Evolutionary conservation across 352 stramenopile genomes (phyloP).

Genomic region (Phytophthora rubi): DNA sequence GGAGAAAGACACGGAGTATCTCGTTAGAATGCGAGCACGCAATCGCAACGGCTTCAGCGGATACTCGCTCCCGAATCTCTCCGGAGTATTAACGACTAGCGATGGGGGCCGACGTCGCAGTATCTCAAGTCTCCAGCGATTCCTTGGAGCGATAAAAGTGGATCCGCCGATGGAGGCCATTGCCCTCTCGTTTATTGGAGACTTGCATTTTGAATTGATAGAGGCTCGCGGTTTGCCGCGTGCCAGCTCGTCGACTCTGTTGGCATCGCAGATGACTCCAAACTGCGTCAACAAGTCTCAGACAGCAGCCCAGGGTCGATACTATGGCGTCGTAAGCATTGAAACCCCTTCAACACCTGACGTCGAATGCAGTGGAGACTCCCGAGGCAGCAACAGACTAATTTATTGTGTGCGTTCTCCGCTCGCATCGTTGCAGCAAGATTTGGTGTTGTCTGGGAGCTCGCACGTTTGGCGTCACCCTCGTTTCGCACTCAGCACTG

Average conservation of each 20-base stretch:
- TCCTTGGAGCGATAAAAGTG: conserved; percentile 32
- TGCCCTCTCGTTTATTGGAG: conserved; percentile 58
- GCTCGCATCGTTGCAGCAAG: conserved; percentile 51
- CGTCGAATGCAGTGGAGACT: conserved; percentile 2
- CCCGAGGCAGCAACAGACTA: conserved; percentile 17
- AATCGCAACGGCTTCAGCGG: conserved; percentile 72
- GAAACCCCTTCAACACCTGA: conserved; percentile 34
- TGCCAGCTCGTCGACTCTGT: neutral
- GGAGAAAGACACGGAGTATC: conserved; percentile 62
- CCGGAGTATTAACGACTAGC: conserved; percentile 58
- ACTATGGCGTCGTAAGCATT: conserved; percentile 38
- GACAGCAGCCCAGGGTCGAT: conserved; percentile 4
- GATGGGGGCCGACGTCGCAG: conserved; percentile 20
- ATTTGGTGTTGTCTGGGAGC: conserved; percentile 54
- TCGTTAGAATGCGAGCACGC: conserved; percentile 59
- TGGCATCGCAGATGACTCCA: neutral
- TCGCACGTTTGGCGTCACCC: conserved; percentile 54
- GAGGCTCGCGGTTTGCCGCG: conserved; percentile 44
- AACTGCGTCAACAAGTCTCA: neutral
- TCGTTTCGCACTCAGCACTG: conserved; percentile 44
- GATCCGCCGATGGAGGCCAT: conserved; percentile 32
- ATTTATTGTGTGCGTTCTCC: conserved; percentile 57
- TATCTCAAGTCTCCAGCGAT: conserved; percentile 32
- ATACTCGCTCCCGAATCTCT: conserved; percentile 57
- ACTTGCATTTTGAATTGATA: conserved; percentile 64